A percentile compares a stretch with the other conserved stretches of the same genome.
These are phyloP conservation scores for Penicillium coffeae DNA, from an alignment of 495 filamentous ascomycete species.

Conservation along the genomic window DNA sequence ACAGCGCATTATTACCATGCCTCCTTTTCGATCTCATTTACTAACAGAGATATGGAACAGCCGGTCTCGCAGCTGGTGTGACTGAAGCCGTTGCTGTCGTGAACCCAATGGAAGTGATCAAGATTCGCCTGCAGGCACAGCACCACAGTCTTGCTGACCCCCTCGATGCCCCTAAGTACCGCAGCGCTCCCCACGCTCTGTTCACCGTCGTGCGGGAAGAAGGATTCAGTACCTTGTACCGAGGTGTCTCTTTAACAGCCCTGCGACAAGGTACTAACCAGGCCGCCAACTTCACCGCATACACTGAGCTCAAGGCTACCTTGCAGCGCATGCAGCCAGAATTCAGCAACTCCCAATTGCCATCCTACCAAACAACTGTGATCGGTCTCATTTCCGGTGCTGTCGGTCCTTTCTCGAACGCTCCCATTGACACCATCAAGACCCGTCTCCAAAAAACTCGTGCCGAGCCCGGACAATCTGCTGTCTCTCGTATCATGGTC, in stretches of 20 bases:
- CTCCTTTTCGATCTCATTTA: not conserved
- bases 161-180: slow-evolving; percentile 89
- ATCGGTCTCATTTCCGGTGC: slow-evolving; percentile 91
- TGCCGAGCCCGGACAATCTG: slow-evolving; percentile 73
- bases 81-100: slow-evolving; percentile 96
- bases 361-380: slow-evolving; percentile 82
- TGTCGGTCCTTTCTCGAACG: slow-evolving; percentile 93
- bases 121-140: slow-evolving; percentile 96
- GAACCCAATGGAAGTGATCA: slow-evolving; percentile 98
- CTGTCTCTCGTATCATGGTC: slow-evolving; percentile 66
- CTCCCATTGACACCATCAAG: slow-evolving; percentile 99
- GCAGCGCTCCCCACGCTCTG: slow-evolving; percentile 91
- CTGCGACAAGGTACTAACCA: slow-evolving; percentile 95
- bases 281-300: slow-evolving; percentile 98
- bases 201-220: slow-evolving; percentile 93
- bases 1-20: not conserved
- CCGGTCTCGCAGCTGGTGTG: slow-evolving; percentile 86
- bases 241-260: slow-evolving; percentile 89
- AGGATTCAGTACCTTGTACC: slow-evolving; percentile 80
- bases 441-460: slow-evolving; percentile 90
- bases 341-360: slow-evolving; percentile 58
- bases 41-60: slow-evolving; percentile 32
- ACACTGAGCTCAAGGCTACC: slow-evolving; percentile 82
- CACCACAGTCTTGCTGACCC: slow-evolving; percentile 93
- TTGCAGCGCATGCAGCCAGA: slow-evolving; percentile 67